Evolutionary conservation across 768 basidiomycete species (phyloP).

Genomic region (Porphyrellus cyaneotinctus): DNA sequence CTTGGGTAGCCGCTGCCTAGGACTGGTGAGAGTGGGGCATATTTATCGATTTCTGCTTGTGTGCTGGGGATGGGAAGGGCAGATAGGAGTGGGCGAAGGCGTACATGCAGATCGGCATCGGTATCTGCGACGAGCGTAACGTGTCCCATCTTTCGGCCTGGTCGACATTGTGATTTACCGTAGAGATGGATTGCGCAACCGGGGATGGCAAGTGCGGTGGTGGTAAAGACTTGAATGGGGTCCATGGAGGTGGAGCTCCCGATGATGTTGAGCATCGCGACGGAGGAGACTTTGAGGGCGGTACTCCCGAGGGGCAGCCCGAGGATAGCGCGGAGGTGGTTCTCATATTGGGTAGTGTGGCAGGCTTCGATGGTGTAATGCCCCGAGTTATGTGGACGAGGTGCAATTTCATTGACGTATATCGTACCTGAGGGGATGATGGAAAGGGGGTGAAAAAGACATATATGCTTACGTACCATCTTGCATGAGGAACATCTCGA

Average conservation of each 20-base stretch:
- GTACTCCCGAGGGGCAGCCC: constrained; percentile 87
- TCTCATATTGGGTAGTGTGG: constrained; percentile 94
- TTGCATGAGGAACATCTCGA: constrained; percentile 94
- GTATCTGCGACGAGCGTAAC: constrained; percentile 83
- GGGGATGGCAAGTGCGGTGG: constrained; percentile 60
- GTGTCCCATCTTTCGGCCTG: constrained; percentile 97
- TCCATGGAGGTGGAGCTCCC: constrained; percentile 68
- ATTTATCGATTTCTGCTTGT: constrained; percentile 46
- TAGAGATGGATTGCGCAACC: constrained; percentile 88
- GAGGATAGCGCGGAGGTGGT: constrained; percentile 93
- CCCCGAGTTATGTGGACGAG: constrained; percentile 96
- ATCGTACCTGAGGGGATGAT: constrained; percentile 52
- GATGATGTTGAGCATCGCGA: constrained; percentile 93
- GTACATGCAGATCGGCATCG: constrained; percentile 65
- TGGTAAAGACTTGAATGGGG: constrained; percentile 51
- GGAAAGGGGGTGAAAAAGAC: not conserved
- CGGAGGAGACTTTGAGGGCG: constrained; percentile 76
- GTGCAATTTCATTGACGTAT: constrained; percentile 94
- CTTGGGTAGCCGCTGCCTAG: constrained; percentile 55
- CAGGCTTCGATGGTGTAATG: constrained; percentile 99
- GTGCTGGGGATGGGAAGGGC: constrained; percentile 46
- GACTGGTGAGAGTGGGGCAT: constrained; percentile 44
- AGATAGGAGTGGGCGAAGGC: constrained; percentile 71
- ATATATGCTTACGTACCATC: constrained; percentile 53
- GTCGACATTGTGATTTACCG: constrained; percentile 87